Evolutionary conservation across 2,329 filamentous ascomycete genomes (phyloP).

Genomic region (Sphaerulina musiva): DNA sequence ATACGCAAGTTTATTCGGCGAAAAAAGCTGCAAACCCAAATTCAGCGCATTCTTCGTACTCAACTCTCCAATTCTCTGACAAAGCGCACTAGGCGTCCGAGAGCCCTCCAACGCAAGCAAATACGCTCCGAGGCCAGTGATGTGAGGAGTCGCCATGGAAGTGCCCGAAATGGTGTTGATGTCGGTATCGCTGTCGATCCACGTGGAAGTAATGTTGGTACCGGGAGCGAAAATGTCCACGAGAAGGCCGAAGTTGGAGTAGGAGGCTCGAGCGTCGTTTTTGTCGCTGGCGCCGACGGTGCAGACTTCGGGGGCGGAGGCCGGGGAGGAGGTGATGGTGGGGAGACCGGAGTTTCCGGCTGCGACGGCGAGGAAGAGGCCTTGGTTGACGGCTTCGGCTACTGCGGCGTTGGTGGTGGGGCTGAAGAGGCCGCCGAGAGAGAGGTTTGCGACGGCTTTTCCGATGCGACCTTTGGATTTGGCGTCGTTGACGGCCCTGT

Average conservation of each 20-base stretch:
- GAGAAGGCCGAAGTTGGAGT: constrained; percentile 37
- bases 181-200: constrained; percentile 41
- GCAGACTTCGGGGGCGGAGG: constrained; percentile 31
- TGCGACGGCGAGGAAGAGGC: constrained; percentile 38
- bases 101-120: constrained; percentile 51
- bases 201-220: constrained; percentile 41
- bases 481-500: constrained; percentile 43
- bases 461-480: constrained; percentile 70
- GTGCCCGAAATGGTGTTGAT: constrained; percentile 51
- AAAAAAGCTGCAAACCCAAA: constrained; percentile 6
- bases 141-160: constrained; percentile 61
- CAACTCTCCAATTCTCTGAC: constrained; percentile 42
- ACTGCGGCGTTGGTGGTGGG: constrained; percentile 37
- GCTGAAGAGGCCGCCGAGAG: constrained; percentile 36
- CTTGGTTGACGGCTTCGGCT: constrained; percentile 33
- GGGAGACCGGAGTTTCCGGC: constrained; percentile 35
- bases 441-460: constrained; percentile 33
- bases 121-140: constrained; percentile 63
- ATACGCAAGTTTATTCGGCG: constrained; percentile 41
- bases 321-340: constrained; percentile 32
- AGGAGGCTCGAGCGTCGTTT: constrained; percentile 32
- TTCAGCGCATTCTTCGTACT: constrained; percentile 30
- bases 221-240: constrained; percentile 45
- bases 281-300: constrained; percentile 35
- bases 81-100: constrained; percentile 41